These are phyloP conservation scores for Hypoxylon sp. DNA, from an alignment of 2,329 filamentous ascomycete species.

Conservation along the genomic window DNA sequence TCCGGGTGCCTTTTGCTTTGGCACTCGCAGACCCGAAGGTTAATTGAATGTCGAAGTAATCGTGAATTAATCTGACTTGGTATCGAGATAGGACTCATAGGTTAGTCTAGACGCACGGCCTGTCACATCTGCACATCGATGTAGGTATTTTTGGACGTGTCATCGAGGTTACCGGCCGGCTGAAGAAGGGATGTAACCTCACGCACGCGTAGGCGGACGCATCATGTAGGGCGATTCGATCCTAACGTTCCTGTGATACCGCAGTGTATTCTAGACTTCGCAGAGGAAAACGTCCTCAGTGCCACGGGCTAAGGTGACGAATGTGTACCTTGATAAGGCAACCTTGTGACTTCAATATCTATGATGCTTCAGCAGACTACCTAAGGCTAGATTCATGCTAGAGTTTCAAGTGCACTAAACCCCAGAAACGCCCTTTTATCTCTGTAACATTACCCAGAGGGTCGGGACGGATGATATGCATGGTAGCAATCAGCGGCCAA, in stretches of 20 bases:
- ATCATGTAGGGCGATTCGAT: conserved; percentile 16
- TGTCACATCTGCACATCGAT: conserved; percentile 3
- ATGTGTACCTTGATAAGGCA: neutral
- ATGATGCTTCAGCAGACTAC: neutral
- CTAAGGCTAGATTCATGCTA: conserved; percentile 16
- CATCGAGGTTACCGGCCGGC: conserved; percentile 3
- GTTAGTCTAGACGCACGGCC: conserved; percentile 1
- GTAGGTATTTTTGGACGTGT: conserved; percentile 19
- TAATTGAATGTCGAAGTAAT: conserved; percentile 2
- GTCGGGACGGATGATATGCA: conserved; percentile 29
- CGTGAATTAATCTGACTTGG: neutral
- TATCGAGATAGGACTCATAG: neutral
- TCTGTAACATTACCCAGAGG: conserved; percentile 41
- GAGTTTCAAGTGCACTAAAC: conserved; percentile 2
- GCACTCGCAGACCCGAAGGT: neutral
- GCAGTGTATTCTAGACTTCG: neutral
- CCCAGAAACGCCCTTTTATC: conserved; percentile 21
- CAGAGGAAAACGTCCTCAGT: conserved; percentile 7
- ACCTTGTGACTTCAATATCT: conserved; percentile 2
- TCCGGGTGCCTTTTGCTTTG: conserved; percentile 6
- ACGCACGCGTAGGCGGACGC: neutral
- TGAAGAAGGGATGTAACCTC: conserved; percentile 36
- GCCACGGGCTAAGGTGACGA: neutral
- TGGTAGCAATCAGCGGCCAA: conserved; percentile 30
- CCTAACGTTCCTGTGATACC: conserved; percentile 15